Percentiles rank a stretch among this genome's conserved stretches.
These are phyloP conservation scores for Talaromyces sp. DNA, from an alignment of 2,329 filamentous ascomycete species.

Conservation along the genomic window DNA sequence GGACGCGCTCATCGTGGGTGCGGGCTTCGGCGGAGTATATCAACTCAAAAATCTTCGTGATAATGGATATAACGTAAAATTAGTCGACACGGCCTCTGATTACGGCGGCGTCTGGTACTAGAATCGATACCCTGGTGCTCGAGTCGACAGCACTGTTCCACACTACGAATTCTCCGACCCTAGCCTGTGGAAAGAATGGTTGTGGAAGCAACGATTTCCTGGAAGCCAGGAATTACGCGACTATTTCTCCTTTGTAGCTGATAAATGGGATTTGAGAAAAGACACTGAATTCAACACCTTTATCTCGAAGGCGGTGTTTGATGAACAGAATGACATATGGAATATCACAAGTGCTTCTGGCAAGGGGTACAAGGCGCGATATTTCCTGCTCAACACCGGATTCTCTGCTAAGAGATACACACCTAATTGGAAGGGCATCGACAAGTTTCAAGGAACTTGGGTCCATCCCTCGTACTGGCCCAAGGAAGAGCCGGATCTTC, in stretches of 20 bases:
- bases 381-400: slow-evolving; percentile 4
- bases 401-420: slow-evolving; percentile 10
- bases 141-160: slow-evolving; percentile 36
- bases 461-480: slow-evolving; percentile 10
- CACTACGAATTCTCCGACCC: slow-evolving; percentile 30
- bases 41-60: slow-evolving; percentile 30
- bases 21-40: slow-evolving; percentile 39
- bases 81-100: slow-evolving; percentile 38
- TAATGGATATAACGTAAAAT: slow-evolving; percentile 24
- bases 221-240: slow-evolving; percentile 28
- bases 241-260: slow-evolving; percentile 29
- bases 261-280: slow-evolving; percentile 22
- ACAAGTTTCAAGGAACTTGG: neutral
- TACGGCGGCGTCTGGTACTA: slow-evolving; percentile 47
- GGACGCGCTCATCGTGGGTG: slow-evolving; percentile 42
- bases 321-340: neutral
- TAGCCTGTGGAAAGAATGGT: slow-evolving; percentile 4
- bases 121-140: slow-evolving; percentile 44
- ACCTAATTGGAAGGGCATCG: slow-evolving; percentile 1
- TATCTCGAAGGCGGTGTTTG: neutral
- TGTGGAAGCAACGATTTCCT: slow-evolving; percentile 21
- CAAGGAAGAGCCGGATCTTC: slow-evolving; percentile 21
- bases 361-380: neutral
- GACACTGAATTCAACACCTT: slow-evolving; percentile 18
- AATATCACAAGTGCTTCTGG: slow-evolving; percentile 9